These are phyloP conservation scores for Gossypium stocksii DNA, from an alignment of 345 rosid species.

Conservation along the genomic window DNA sequence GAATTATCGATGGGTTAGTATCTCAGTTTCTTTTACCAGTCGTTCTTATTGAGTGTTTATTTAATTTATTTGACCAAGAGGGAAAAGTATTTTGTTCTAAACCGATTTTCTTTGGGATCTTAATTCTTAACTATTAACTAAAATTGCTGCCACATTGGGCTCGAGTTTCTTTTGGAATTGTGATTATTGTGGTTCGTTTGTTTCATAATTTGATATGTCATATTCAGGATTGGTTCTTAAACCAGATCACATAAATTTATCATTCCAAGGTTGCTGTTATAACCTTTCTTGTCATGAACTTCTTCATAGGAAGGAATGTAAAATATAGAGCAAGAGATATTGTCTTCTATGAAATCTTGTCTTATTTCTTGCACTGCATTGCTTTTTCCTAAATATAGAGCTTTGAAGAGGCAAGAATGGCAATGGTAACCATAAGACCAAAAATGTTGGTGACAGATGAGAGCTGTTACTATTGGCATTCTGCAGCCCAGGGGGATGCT, in stretches of 20 bases:
- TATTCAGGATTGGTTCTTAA: background rate
- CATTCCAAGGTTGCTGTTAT: background rate
- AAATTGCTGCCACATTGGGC: background rate
- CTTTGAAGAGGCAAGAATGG: slow-evolving; percentile 59
- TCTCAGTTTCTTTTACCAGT: background rate
- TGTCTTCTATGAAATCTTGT: background rate
- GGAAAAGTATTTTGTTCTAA: background rate
- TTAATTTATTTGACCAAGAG: background rate
- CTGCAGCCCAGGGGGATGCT: slow-evolving; percentile 25
- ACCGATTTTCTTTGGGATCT: background rate
- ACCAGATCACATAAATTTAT: background rate
- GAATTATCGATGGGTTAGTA: slow-evolving; percentile 87
- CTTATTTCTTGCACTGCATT: background rate
- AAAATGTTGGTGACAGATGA: slow-evolving; percentile 64
- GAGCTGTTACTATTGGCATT: slow-evolving; percentile 49
- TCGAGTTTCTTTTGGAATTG: background rate
- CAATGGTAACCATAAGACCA: slow-evolving; percentile 49
- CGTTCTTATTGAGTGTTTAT: background rate
- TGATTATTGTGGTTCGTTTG: background rate
- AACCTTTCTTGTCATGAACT: background rate
- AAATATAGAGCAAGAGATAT: background rate
- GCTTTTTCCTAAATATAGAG: slow-evolving; percentile 36
- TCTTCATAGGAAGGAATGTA: background rate
- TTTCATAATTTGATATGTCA: background rate
- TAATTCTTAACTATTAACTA: background rate